Percentiles rank a stretch among this genome's conserved stretches.
Evolutionary conservation across 768 basidiomycete species (phyloP).

Genomic region (Jaapia argillacea): DNA sequence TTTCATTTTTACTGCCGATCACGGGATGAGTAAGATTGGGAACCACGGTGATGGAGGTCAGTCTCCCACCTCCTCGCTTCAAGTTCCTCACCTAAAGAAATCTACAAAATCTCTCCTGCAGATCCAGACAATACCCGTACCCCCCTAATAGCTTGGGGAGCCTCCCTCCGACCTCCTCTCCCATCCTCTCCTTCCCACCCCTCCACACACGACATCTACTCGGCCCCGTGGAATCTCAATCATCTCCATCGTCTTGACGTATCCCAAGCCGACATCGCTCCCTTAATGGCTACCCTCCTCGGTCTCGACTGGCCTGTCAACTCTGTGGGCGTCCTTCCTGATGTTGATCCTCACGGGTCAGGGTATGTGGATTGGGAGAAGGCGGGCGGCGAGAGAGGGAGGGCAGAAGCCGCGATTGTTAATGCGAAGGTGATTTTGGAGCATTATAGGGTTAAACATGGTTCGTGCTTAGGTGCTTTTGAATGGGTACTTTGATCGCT

Average conservation of each 20-base stretch:
- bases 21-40: slow-evolving; percentile 83
- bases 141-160: slow-evolving; percentile 76
- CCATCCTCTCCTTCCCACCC: slow-evolving; percentile 29
- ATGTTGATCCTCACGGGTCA: slow-evolving; percentile 47
- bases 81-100: not conserved
- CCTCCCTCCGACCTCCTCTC: slow-evolving; percentile 63
- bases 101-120: slow-evolving; percentile 16
- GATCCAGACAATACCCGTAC: slow-evolving; percentile 86
- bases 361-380: slow-evolving; percentile 42
- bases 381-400: slow-evolving; percentile 31
- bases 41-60: slow-evolving; percentile 85
- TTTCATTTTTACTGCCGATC: slow-evolving; percentile 80
- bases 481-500: too few relatives aligned
- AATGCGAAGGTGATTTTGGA: slow-evolving; percentile 67
- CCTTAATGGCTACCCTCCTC: slow-evolving; percentile 66
- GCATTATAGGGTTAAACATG: slow-evolving; percentile 69
- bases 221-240: slow-evolving; percentile 47
- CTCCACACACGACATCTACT: slow-evolving; percentile 66
- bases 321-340: slow-evolving; percentile 73
- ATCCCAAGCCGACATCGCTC: slow-evolving; percentile 75
- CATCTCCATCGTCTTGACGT: slow-evolving; percentile 62
- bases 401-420: slow-evolving; percentile 46
- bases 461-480: slow-evolving; percentile 40
- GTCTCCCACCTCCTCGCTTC: slow-evolving; percentile 2
- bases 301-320: slow-evolving; percentile 75